Evolutionary conservation across 2,329 filamentous ascomycete genomes (phyloP), one percentile per base, ranked within the genome.

Genomic region (Fusarium nelsonii): DNA sequence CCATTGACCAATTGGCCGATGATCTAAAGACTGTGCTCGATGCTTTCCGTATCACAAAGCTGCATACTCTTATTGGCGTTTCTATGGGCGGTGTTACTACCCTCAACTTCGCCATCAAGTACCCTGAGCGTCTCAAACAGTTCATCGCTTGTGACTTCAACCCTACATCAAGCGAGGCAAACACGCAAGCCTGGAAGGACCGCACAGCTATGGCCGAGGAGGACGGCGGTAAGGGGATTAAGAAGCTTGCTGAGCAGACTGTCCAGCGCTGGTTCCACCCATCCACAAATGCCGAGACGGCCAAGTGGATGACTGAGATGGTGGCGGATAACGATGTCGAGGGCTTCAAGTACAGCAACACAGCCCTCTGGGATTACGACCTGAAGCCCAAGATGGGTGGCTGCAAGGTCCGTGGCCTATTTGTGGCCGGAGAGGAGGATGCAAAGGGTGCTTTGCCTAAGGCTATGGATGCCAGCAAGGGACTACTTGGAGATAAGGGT

Each of bases 131-230:
- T 43, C 79, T 93, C 15, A 76, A 73, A 3, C 83, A 83, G 8
- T 92, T 94, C 76, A 82, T 95, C 23, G 85, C 90, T 5, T 94
- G 92, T 78, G 92, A 96, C 78, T 97, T 93, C 75, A 95, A 94
- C 78, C 85, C 87, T 9, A 84, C 88, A 7, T 89, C 90, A 0
- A 92, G 91, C 62, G 82, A 89, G 1, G 89, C 89, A 36, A 97
- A 97, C 81, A 90, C 90, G 5, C 86, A 88, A 48, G 91, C 92
- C 0, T 97, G 93, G 93, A 88, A 88, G 57, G 91, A 94, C 43
- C 90, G 93, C 30, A 90, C 93, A 57, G 86, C 81, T 1, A 78
- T 94, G 4, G 89, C 91, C 0, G 89, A 92, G 73, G 78, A 77
- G 7, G 82, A 85, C 11, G 83, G 83, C 3, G 85, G 86, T 26